A percentile compares a stretch with the other conserved stretches of the same genome.
Evolutionary conservation across 2,329 filamentous ascomycete genomes (phyloP).

Genomic region (Aureobasidium leucospermi): DNA sequence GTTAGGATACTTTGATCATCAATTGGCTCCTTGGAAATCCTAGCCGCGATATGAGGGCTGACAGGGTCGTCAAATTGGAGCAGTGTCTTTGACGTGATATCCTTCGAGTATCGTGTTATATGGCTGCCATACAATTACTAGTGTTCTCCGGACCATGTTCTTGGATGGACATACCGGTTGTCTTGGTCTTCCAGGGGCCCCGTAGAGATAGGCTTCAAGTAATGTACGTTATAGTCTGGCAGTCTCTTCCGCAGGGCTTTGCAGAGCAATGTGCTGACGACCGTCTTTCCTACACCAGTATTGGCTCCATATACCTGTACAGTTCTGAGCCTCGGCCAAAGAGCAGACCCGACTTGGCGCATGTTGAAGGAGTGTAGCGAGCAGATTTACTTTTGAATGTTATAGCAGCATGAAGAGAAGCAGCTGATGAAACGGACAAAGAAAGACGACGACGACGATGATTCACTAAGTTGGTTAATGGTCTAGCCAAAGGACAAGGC

Average conservation of each 20-base stretch:
- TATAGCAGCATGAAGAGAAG: background rate
- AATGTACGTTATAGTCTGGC: constrained; percentile 47
- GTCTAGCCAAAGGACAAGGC: background rate
- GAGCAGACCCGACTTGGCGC: constrained; percentile 48
- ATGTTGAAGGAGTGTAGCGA: background rate
- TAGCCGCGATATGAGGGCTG: constrained; percentile 70
- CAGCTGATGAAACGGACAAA: background rate
- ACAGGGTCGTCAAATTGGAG: constrained; percentile 67
- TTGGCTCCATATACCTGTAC: constrained; percentile 79
- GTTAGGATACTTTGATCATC: constrained; percentile 27
- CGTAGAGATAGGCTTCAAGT: constrained; percentile 77
- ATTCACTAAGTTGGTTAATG: background rate
- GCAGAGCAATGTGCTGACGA: constrained; percentile 66
- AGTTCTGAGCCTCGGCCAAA: constrained; percentile 61
- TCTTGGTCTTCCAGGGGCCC: constrained; percentile 64
- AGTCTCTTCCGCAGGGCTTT: constrained; percentile 48
- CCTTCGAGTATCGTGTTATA: constrained; percentile 51
- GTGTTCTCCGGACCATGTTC: background rate
- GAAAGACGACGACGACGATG: background rate
- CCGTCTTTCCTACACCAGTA: constrained; percentile 78
- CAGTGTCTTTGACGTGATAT: constrained; percentile 53
- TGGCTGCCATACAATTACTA: constrained; percentile 46
- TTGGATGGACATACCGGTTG: constrained; percentile 47
- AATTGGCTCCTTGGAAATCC: constrained; percentile 14
- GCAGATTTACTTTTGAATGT: background rate